These are phyloP conservation scores for Apiotrichum porosum DNA, from an alignment of 1,284 basidiomycete species.

Conservation along the genomic window DNA sequence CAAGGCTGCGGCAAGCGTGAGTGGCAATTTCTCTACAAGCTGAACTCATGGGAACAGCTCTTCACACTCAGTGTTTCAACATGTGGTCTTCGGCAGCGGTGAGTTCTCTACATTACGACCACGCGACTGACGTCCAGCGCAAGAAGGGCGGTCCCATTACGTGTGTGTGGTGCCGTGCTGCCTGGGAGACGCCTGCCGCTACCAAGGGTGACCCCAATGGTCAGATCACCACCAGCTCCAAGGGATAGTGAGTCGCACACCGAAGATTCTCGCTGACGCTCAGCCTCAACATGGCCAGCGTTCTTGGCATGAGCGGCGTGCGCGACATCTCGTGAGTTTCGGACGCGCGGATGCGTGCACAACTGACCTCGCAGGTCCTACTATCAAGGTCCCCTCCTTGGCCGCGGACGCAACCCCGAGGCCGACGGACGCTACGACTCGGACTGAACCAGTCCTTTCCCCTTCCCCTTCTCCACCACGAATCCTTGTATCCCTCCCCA, in stretches of 20 bases:
- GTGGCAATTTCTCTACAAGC: background rate
- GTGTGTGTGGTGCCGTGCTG: conserved; percentile 37
- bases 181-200: conserved; percentile 12
- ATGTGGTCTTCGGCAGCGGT: conserved; percentile 32
- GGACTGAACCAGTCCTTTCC: too few relatives aligned
- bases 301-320: conserved; percentile 25
- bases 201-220: conserved; percentile 3
- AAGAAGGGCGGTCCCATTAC: conserved; percentile 22
- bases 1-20: conserved; percentile 35
- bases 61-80: conserved; percentile 32
- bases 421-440: background rate
- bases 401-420: background rate
- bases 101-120: conserved; percentile 1
- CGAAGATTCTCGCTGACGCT: background rate
- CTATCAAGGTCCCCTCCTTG: background rate
- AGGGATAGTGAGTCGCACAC: background rate
- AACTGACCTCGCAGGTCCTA: conserved; percentile 7
- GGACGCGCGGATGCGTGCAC: too few relatives aligned
- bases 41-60: conserved; percentile 16
- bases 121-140: conserved; percentile 6
- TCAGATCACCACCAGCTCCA: background rate
- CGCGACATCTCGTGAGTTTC: conserved; percentile 31
- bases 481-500: too few relatives aligned
- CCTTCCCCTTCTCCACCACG: too few relatives aligned
- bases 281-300: conserved; percentile 36